Conservation (phyloP, 2,329 filamentous ascomycete species). For the Dactylellina cionopaga region DNA sequence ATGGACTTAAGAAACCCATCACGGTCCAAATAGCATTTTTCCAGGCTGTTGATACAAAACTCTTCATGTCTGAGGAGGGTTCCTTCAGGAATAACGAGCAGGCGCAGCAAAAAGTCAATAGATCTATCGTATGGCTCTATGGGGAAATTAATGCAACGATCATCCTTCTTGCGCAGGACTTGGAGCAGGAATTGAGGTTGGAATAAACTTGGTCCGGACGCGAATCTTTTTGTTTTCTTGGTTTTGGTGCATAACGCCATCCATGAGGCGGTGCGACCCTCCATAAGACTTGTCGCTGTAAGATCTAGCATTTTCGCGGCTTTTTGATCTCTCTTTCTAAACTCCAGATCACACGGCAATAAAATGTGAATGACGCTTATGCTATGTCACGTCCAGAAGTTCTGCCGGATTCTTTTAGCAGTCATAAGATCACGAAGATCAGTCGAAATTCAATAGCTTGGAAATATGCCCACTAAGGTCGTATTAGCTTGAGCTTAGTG, state of each 20-base stretch:
- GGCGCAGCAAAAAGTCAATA: too few species aligned
- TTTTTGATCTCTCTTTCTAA: slow-evolving; percentile 2
- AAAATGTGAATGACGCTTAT: slow-evolving; percentile 52
- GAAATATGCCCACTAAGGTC: slow-evolving; percentile 9
- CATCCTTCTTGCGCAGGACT: slow-evolving; percentile 12
- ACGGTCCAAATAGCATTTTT: background rate
- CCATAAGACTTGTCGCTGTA: slow-evolving; percentile 36
- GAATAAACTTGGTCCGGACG: slow-evolving; percentile 46
- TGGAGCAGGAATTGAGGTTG: slow-evolving; percentile 9
- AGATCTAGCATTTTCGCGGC: slow-evolving; percentile 34
- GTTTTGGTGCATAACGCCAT: slow-evolving; percentile 48
- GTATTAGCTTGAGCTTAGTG: background rate
- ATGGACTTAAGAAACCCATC: background rate
- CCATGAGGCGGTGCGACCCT: slow-evolving; percentile 31
- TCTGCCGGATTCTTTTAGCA: slow-evolving; percentile 39
- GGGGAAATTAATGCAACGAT: slow-evolving; percentile 49
- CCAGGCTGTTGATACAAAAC: too few species aligned
- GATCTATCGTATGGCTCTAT: too few species aligned
- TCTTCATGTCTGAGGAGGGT: too few species aligned
- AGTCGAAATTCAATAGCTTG: slow-evolving; percentile 15
- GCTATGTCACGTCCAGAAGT: slow-evolving; percentile 47
- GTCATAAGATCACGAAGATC: slow-evolving; percentile 47
- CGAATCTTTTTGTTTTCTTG: slow-evolving; percentile 40
- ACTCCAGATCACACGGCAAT: slow-evolving; percentile 33
- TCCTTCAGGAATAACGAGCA: too few species aligned